Evolutionary conservation across 345 rosid species (phyloP).

Genomic region (Gossypium rotundifolium): DNA sequence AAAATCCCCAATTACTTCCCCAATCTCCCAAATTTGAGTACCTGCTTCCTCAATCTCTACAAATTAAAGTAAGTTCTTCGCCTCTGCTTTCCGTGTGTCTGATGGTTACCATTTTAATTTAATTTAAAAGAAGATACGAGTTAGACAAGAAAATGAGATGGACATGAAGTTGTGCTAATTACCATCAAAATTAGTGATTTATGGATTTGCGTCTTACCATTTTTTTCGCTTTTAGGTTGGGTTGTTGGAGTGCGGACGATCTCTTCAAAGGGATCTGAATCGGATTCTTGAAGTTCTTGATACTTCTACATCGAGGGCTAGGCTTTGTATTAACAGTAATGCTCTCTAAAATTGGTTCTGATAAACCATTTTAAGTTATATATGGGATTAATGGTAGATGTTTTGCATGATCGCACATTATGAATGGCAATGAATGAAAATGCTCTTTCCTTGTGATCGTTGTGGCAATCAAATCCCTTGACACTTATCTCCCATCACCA

Average conservation of each 20-base stretch:
- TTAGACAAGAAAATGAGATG: neutral
- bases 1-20: too few species aligned
- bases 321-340: constrained; percentile 72
- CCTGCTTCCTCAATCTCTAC: too few species aligned
- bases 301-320: constrained; percentile 81
- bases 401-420: neutral
- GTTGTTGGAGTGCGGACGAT: constrained; percentile 69
- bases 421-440: neutral
- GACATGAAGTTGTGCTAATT: neutral
- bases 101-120: too few species aligned
- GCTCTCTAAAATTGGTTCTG: neutral
- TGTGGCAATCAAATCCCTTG: neutral
- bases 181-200: neutral
- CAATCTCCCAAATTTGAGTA: too few species aligned
- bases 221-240: constrained; percentile 45
- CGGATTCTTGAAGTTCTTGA: constrained; percentile 72
- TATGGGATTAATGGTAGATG: neutral
- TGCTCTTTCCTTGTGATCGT: neutral
- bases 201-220: neutral
- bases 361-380: neutral
- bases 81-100: too few species aligned
- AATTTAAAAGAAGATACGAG: neutral
- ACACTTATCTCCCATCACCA: neutral
- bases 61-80: too few species aligned
- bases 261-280: constrained; percentile 80